Evolutionary conservation across 176 grass and related monocot species (phyloP).

Genomic region (Luzula sylvatica): DNA sequence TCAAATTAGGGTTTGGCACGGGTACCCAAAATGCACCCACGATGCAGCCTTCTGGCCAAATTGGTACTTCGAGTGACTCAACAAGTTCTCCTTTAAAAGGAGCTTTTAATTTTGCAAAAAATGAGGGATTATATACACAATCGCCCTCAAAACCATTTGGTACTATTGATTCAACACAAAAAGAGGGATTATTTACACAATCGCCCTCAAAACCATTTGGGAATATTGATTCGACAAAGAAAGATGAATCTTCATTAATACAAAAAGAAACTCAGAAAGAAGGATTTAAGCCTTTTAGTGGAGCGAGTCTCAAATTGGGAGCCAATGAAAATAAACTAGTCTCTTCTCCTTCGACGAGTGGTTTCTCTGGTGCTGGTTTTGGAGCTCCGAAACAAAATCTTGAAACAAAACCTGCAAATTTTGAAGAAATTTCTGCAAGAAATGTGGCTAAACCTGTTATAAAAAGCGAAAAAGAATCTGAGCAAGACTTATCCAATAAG

Average conservation of each 20-base stretch:
- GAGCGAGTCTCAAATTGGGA: slow-evolving; percentile 31
- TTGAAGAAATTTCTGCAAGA: slow-evolving; percentile 16
- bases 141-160: slow-evolving; percentile 27
- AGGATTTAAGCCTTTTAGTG: slow-evolving; percentile 19
- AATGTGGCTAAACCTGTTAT: slow-evolving; percentile 33
- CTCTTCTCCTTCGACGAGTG: slow-evolving; percentile 28
- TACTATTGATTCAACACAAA: slow-evolving; percentile 11
- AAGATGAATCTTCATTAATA: slow-evolving; percentile 31
- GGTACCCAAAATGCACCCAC: slow-evolving; percentile 4
- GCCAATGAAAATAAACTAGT: slow-evolving; percentile 26
- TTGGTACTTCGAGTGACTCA: slow-evolving; percentile 6
- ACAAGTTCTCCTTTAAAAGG: slow-evolving; percentile 5
- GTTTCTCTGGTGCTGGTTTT: slow-evolving; percentile 21
- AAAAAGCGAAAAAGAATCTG: slow-evolving; percentile 33
- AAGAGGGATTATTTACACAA: slow-evolving; percentile 7
- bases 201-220: not conserved
- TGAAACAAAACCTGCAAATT: slow-evolving; percentile 30
- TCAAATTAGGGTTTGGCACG: not conserved
- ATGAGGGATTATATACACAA: slow-evolving; percentile 25
- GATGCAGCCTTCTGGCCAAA: not conserved
- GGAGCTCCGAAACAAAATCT: slow-evolving; percentile 22
- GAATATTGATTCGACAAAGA: slow-evolving; percentile 25
- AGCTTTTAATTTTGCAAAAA: slow-evolving; percentile 26
- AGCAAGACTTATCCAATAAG: slow-evolving; percentile 60
- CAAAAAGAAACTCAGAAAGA: slow-evolving; percentile 29